These are phyloP conservation scores for Chrysophaeum taylorii DNA, from an alignment of 352 stramenopile genomes.

Conservation along the genomic window DNA sequence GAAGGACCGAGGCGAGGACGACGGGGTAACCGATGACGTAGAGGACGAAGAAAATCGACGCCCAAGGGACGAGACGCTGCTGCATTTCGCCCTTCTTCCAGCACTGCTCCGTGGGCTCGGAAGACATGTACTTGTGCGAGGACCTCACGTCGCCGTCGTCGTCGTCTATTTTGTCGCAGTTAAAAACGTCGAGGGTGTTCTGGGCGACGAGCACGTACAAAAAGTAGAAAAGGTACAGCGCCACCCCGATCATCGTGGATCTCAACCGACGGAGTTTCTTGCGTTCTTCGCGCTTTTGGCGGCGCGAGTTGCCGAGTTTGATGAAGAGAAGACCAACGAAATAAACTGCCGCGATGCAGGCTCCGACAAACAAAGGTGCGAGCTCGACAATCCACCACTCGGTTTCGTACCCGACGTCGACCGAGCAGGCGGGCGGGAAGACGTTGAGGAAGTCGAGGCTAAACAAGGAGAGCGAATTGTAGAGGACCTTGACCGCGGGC, in stretches of 20 bases:
- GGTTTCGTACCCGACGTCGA: constrained; percentile 54
- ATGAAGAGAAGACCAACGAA: too few relatives aligned
- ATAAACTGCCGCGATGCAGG: not conserved
- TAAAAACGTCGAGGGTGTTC: constrained; percentile 61
- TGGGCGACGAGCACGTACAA: constrained; percentile 57
- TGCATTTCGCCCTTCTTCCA: constrained; percentile 26
- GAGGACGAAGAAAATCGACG: constrained; percentile 26
- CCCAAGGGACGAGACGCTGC: constrained; percentile 18
- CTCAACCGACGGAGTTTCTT: not conserved
- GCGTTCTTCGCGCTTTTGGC: not conserved
- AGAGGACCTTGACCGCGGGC: constrained; percentile 45
- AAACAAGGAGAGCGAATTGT: constrained; percentile 56
- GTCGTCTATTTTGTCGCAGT: constrained; percentile 54
- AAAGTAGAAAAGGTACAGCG: constrained; percentile 58
- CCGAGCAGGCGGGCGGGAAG: constrained; percentile 60
- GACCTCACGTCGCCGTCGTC: not conserved
- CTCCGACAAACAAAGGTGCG: constrained; percentile 40
- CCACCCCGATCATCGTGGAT: constrained; percentile 29
- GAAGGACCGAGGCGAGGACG: constrained; percentile 20
- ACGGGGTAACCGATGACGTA: constrained; percentile 33
- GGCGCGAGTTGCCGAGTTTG: too few relatives aligned
- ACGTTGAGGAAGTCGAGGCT: constrained; percentile 65
- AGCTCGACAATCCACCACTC: constrained; percentile 57
- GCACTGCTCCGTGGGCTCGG: constrained; percentile 32
- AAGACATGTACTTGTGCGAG: not conserved